Percentiles rank a stretch among this genome's conserved stretches.
phyloP scores from a whole-genome alignment of 129 eudicot genomes.

The Mikania micrantha region DNA sequence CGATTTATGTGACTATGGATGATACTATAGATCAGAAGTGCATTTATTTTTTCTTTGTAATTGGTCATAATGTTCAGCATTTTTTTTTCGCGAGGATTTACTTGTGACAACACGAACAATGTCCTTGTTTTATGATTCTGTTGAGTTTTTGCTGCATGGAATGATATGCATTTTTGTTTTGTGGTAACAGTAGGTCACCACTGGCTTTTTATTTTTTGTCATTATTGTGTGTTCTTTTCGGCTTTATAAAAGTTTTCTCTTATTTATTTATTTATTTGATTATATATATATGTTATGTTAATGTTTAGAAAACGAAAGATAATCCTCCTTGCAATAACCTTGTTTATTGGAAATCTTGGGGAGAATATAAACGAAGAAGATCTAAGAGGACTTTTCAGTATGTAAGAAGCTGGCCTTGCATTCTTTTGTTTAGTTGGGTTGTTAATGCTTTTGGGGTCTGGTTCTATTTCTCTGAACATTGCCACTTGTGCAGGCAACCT shows the following conservation, averaged over 20 bases:
- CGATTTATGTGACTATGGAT: too few species aligned
- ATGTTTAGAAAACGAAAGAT: constrained; percentile 73
- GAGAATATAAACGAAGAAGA: constrained; percentile 90
- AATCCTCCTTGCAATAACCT: constrained; percentile 98
- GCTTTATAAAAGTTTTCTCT: not conserved
- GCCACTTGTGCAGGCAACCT: constrained; percentile 59
- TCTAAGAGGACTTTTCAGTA: constrained; percentile 78
- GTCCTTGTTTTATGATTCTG: not conserved
- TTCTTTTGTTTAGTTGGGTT: not conserved
- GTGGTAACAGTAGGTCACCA: not conserved
- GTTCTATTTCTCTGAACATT: not conserved
- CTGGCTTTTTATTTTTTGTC: not conserved
- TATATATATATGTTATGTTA: constrained; percentile 15
- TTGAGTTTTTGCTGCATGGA: not conserved
- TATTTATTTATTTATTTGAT: too few species aligned
- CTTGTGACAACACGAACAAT: not conserved
- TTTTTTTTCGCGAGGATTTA: not conserved
- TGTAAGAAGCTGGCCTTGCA: constrained; percentile 39
- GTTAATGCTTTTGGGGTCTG: constrained; percentile 8
- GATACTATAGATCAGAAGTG: not conserved
- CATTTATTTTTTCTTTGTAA: not conserved
- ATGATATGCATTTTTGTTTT: not conserved
- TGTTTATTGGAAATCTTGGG: constrained; percentile 95
- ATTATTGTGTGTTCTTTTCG: constrained; percentile 6
- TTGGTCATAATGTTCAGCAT: not conserved